Evolutionary conservation across 2,329 filamentous ascomycete species (phyloP).

Genomic region (Fusarium veterinarium): DNA sequence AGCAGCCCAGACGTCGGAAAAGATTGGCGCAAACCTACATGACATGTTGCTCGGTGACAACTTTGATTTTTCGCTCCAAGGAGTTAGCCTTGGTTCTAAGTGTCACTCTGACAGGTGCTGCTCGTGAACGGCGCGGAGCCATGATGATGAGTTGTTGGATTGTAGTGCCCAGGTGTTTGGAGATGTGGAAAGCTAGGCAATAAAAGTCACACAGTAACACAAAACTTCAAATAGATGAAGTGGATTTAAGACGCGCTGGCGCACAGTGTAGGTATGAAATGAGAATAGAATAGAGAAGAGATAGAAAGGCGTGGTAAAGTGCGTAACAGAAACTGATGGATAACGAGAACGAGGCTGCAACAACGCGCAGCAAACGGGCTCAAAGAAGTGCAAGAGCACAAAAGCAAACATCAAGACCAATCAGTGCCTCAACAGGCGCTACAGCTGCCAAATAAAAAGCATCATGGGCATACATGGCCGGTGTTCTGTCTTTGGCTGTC

Average conservation of each 20-base stretch:
- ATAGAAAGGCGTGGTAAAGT: background rate
- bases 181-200: slow-evolving; percentile 5
- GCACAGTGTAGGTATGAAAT: background rate
- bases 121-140: slow-evolving; percentile 28
- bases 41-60: slow-evolving; percentile 90
- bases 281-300: background rate
- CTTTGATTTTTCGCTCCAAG: slow-evolving; percentile 86
- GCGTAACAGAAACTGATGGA: slow-evolving; percentile 2
- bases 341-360: slow-evolving; percentile 1
- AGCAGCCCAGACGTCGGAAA: background rate
- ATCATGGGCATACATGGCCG: slow-evolving; percentile 20
- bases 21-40: slow-evolving; percentile 70
- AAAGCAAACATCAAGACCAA: background rate
- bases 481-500: slow-evolving; percentile 25
- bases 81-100: slow-evolving; percentile 43
- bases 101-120: slow-evolving; percentile 23
- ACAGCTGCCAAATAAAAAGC: slow-evolving; percentile 14
- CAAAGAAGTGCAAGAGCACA: background rate
- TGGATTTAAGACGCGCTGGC: slow-evolving; percentile 11
- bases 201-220: slow-evolving; percentile 19
- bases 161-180: background rate
- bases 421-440: background rate
- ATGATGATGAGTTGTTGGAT: slow-evolving; percentile 20
- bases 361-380: background rate
- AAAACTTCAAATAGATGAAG: background rate